Conservation (phyloP, 345 rosid genomes). For the Brassica cretica region DNA sequence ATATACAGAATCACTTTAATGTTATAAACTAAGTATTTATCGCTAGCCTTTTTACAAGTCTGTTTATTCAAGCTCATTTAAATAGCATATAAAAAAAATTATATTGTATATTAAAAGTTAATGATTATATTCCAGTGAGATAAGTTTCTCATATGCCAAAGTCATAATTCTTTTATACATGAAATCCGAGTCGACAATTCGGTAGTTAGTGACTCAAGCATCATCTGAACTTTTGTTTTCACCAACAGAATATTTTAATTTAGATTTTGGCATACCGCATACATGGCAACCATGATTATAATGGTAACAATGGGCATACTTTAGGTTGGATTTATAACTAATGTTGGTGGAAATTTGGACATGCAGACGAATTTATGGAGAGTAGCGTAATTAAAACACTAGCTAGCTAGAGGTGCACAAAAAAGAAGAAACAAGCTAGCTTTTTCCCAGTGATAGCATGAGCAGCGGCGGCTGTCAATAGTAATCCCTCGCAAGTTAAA, state of each 20-base stretch:
- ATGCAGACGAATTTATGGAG: background rate
- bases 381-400: background rate
- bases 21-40: background rate
- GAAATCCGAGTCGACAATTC: constrained; percentile 27
- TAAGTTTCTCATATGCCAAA: background rate
- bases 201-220: constrained; percentile 20
- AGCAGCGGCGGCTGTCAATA: background rate
- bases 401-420: background rate
- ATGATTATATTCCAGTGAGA: background rate
- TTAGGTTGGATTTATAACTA: background rate
- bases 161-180: background rate
- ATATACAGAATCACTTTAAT: background rate
- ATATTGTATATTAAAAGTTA: too few relatives aligned
- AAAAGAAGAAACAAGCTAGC: too few relatives aligned
- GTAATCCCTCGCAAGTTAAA: background rate
- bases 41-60: background rate
- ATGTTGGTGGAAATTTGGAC: background rate
- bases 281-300: background rate
- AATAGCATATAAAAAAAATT: too few relatives aligned
- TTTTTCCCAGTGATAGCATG: background rate
- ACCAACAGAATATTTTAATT: background rate
- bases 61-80: background rate
- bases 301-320: background rate
- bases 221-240: constrained; percentile 3
- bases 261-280: background rate